A percentile compares a stretch with the other conserved stretches of the same genome.
These are phyloP conservation scores for Neoascochyta sp. DNA, from an alignment of 2,329 filamentous ascomycete genomes.

Conservation along the genomic window DNA sequence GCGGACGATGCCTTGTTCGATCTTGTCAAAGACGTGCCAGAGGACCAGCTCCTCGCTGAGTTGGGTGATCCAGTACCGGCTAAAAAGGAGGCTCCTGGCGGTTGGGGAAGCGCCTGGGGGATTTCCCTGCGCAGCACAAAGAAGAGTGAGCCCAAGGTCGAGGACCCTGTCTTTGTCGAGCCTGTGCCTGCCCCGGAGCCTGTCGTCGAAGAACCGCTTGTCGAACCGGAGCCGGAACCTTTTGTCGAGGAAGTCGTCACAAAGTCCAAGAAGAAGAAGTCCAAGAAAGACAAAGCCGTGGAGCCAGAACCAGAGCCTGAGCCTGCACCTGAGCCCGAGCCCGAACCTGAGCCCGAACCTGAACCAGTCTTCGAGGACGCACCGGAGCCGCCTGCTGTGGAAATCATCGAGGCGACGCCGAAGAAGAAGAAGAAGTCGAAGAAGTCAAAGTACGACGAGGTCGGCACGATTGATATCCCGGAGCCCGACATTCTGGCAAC, in stretches of 20 bases:
- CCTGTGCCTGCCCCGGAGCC: constrained; percentile 27
- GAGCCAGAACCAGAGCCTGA: constrained; percentile 34
- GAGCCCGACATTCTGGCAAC: constrained; percentile 16
- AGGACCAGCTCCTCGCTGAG: constrained; percentile 34
- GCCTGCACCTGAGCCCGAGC: constrained; percentile 26
- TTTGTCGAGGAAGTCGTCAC: constrained; percentile 21
- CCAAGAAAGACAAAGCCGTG: constrained; percentile 17
- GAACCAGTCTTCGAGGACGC: constrained; percentile 23
- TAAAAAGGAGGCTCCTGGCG: constrained; percentile 25
- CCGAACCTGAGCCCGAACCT: constrained; percentile 31
- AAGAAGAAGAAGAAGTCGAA: constrained; percentile 10
- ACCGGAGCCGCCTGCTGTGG: constrained; percentile 13
- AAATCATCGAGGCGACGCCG: constrained; percentile 7
- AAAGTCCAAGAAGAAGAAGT: constrained; percentile 23
- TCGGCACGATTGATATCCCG: constrained; percentile 4
- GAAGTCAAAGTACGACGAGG: constrained; percentile 6
- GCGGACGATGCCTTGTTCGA: constrained; percentile 33
- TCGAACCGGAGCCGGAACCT: constrained; percentile 32
- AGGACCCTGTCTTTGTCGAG: constrained; percentile 7
- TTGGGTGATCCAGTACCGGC: constrained; percentile 26
- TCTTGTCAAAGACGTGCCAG: constrained; percentile 33
- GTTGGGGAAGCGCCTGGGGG: constrained; percentile 45
- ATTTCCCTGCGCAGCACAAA: constrained; percentile 45
- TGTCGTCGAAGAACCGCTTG: constrained; percentile 28
- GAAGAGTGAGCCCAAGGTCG: constrained; percentile 41